Conservation (phyloP, 345 rosid species). For the Anastatica hierochuntica region DNA sequence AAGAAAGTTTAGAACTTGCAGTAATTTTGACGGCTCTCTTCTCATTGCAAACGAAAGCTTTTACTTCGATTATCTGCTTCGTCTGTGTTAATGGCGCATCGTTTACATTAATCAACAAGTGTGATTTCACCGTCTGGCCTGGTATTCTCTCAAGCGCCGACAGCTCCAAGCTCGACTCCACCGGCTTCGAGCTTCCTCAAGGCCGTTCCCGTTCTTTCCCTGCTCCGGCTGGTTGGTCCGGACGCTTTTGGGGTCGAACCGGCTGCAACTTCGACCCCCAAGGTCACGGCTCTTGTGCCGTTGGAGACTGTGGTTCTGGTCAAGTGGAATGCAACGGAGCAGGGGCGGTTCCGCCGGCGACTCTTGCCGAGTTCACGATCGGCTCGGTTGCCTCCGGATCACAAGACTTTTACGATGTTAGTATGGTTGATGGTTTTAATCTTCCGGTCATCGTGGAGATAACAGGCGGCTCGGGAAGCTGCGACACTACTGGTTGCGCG, state of each 20-base stretch:
- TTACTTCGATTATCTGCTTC: too few species aligned
- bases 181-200: slow-evolving; percentile 38
- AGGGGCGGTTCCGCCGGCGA: slow-evolving; percentile 45
- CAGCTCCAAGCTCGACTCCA: slow-evolving; percentile 27
- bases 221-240: slow-evolving; percentile 48
- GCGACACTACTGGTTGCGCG: slow-evolving; percentile 41
- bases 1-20: too few species aligned
- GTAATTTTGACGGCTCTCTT: too few species aligned
- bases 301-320: slow-evolving; percentile 52
- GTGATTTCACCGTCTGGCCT: slow-evolving; percentile 50
- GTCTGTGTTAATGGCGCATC: background rate
- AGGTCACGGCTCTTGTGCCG: slow-evolving; percentile 25
- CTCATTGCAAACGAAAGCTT: too few species aligned
- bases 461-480: slow-evolving; percentile 15
- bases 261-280: slow-evolving; percentile 33
- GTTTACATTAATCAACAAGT: slow-evolving; percentile 30
- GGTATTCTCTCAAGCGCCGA: slow-evolving; percentile 35
- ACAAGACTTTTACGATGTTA: slow-evolving; percentile 44
- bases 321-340: slow-evolving; percentile 44
- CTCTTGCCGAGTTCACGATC: slow-evolving; percentile 48
- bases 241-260: slow-evolving; percentile 54
- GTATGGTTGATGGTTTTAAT: slow-evolving; percentile 61
- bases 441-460: slow-evolving; percentile 35
- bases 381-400: slow-evolving; percentile 31
- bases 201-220: slow-evolving; percentile 30